Conservation (phyloP, 192 early-diverging fungal genomes). For the Entrophospora sp. region DNA sequence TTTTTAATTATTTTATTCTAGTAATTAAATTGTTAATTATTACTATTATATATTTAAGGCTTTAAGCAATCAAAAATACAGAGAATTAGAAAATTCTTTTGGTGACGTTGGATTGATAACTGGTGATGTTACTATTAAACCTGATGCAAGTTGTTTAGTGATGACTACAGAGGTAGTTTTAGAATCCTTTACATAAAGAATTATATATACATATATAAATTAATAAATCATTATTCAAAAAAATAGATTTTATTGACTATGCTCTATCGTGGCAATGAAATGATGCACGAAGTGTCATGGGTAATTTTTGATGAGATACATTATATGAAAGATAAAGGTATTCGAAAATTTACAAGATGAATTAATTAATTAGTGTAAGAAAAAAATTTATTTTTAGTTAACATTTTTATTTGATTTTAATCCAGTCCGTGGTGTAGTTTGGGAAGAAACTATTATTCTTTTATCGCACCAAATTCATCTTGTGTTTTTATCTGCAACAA, state of each 20-base stretch:
- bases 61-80: constrained; percentile 95
- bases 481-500: constrained; percentile 95
- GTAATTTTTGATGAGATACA: constrained; percentile 98
- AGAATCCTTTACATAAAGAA: not conserved
- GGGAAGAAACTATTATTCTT: constrained; percentile 97
- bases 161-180: constrained; percentile 76
- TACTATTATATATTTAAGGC: constrained; percentile 46
- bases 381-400: too few relatives aligned
- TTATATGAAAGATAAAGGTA: constrained; percentile 90
- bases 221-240: too few relatives aligned
- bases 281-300: constrained; percentile 95
- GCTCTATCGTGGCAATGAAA: constrained; percentile 92
- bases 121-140: constrained; percentile 94
- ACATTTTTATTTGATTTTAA: constrained; percentile 20
- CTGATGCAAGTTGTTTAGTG: constrained; percentile 82
- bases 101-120: constrained; percentile 99
- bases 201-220: too few relatives aligned
- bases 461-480: constrained; percentile 84
- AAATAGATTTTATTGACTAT: constrained; percentile 87
- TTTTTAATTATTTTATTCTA: not conserved
- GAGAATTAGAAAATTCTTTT: constrained; percentile 90
- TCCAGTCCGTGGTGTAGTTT: constrained; percentile 96
- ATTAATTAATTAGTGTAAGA: too few relatives aligned
- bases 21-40: not conserved
- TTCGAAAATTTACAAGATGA: too few relatives aligned